Percentiles rank a stretch among this genome's conserved stretches.
Evolutionary conservation across 2,329 filamentous ascomycete species (phyloP).

Genomic region (Trichothecium roseum): DNA sequence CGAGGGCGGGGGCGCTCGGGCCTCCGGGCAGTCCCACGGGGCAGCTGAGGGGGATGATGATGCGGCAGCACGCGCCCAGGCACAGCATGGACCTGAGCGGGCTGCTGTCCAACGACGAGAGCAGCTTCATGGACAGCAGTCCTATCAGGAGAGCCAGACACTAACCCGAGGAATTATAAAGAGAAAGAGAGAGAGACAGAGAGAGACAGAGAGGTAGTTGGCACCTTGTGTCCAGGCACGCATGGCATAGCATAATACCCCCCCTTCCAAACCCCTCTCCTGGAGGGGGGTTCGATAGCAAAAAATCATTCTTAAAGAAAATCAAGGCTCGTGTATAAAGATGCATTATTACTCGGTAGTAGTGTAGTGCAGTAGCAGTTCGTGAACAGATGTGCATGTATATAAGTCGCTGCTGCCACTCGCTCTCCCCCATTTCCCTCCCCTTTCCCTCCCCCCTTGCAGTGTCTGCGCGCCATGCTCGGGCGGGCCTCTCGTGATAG

Average conservation of each 20-base stretch:
- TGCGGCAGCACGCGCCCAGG: conserved; percentile 13
- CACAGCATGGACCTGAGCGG: conserved; percentile 48
- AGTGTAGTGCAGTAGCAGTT: too few relatives aligned
- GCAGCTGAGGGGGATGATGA: conserved; percentile 15
- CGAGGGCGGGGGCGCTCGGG: conserved; percentile 20
- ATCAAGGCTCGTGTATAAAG: not conserved
- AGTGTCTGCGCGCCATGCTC: too few relatives aligned
- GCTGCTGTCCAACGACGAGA: conserved; percentile 45
- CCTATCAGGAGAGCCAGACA: conserved; percentile 29
- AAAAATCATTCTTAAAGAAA: not conserved
- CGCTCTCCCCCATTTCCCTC: too few relatives aligned
- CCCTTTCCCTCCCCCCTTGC: too few relatives aligned
- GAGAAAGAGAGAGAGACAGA: not conserved
- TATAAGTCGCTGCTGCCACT: too few relatives aligned
- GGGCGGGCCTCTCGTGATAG: too few relatives aligned
- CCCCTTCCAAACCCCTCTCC: too few relatives aligned
- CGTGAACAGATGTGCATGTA: too few relatives aligned
- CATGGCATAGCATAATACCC: not conserved
- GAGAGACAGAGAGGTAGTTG: not conserved
- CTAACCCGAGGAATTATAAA: not conserved
- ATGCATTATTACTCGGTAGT: too few relatives aligned
- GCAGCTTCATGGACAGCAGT: conserved; percentile 45
- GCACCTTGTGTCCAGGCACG: too few relatives aligned
- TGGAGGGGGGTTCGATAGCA: too few relatives aligned
- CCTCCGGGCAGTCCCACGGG: conserved; percentile 27